Percentiles rank a stretch among this genome's conserved stretches.
These are phyloP conservation scores for Colletotrichum noveboracense DNA, from an alignment of 2,329 filamentous ascomycete species.

Conservation along the genomic window DNA sequence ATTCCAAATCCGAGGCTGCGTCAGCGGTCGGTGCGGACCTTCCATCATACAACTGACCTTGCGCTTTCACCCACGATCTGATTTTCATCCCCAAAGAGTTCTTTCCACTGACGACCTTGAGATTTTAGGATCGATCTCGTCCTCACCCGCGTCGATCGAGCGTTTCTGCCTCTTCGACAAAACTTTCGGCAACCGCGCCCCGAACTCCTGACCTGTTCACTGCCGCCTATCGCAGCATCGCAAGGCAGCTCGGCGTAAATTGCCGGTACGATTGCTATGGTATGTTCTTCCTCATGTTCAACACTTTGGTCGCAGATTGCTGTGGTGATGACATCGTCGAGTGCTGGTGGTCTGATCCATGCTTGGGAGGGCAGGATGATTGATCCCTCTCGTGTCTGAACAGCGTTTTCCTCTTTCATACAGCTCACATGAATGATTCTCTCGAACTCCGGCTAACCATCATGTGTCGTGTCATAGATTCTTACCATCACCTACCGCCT, in stretches of 20 bases:
- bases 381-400: background rate
- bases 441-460: background rate
- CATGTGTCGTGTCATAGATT: rapidly evolving
- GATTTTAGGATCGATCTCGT: background rate
- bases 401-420: background rate
- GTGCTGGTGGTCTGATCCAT: background rate
- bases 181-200: background rate
- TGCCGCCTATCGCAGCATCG: background rate
- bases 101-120: background rate
- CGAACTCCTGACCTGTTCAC: background rate
- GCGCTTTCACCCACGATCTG: background rate
- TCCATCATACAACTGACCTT: background rate
- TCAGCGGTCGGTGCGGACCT: background rate
- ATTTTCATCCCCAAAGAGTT: rapidly evolving
- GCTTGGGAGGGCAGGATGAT: background rate
- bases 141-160: background rate
- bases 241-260: background rate
- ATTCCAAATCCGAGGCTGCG: background rate
- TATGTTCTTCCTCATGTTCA: background rate
- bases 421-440: rapidly evolving
- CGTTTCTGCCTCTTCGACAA: background rate
- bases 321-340: background rate
- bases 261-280: background rate
- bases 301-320: background rate
- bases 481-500: background rate